Conservation (phyloP, 768 basidiomycete species). For the Naganishia vaughanmartiniae region DNA sequence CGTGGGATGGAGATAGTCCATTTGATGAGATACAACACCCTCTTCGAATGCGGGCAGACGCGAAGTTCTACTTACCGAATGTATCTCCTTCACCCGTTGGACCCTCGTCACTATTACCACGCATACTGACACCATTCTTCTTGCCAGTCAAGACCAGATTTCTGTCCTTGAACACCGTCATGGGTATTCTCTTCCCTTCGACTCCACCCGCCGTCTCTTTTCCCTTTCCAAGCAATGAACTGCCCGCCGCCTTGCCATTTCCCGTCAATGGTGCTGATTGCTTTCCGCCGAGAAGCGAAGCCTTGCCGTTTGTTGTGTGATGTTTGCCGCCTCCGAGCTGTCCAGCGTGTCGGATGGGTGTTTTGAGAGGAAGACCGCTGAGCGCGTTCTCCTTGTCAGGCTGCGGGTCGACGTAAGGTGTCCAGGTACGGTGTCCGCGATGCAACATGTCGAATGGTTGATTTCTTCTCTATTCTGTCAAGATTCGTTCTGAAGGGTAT, state of each 20-base stretch:
- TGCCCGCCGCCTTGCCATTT: constrained; percentile 5
- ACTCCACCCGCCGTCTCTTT: constrained; percentile 6
- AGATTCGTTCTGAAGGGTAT: background rate
- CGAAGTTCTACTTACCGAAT: constrained; percentile 5
- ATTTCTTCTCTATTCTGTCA: background rate
- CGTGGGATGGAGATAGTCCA: background rate
- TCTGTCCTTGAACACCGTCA: constrained; percentile 17
- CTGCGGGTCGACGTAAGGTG: constrained; percentile 22
- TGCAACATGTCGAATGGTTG: background rate
- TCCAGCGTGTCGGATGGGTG: constrained; percentile 7
- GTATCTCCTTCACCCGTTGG: constrained; percentile 3
- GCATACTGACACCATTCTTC: constrained; percentile 16
- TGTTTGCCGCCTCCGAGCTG: constrained; percentile 4
- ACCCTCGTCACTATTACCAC: constrained; percentile 4
- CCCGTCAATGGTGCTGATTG: constrained; percentile 19
- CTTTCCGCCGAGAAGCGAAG: background rate
- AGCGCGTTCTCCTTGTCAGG: constrained; percentile 24
- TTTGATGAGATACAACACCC: background rate
- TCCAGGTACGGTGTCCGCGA: constrained; percentile 19
- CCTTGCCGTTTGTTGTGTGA: constrained; percentile 12
- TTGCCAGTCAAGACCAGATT: constrained; percentile 21
- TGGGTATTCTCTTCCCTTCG: background rate
- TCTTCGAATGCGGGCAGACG: background rate
- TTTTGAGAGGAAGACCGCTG: constrained; percentile 9
- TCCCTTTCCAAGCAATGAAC: constrained; percentile 4